Percentiles rank a stretch among this genome's conserved stretches.
Evolutionary conservation across 495 filamentous ascomycete genomes (phyloP).

Genomic region (Friedmanniomyces endolithicus): DNA sequence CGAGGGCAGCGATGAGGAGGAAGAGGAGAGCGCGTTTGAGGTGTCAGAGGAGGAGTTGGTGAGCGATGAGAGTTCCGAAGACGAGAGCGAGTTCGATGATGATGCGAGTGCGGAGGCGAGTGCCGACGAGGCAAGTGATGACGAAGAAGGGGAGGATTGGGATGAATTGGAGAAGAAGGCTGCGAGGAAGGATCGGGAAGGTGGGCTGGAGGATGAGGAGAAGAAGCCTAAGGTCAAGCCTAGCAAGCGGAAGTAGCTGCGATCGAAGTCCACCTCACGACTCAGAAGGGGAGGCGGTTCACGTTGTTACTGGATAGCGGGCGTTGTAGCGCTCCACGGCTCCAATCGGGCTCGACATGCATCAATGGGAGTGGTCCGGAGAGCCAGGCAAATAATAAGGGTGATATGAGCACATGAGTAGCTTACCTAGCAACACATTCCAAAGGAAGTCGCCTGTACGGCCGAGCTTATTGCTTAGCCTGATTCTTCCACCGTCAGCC

Average conservation of each 20-base stretch:
- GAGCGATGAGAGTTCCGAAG: constrained; percentile 59
- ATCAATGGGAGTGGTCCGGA: no score
- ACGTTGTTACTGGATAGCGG: no score
- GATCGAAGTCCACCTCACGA: not conserved
- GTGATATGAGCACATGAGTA: no score
- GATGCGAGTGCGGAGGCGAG: constrained; percentile 69
- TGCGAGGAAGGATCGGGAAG: constrained; percentile 72
- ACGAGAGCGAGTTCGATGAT: constrained; percentile 86
- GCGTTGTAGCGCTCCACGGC: no score
- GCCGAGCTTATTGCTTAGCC: no score
- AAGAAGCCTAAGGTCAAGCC: constrained; percentile 19
- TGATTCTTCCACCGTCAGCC: no score
- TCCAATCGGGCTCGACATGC: no score
- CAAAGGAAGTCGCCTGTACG: no score
- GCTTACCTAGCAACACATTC: no score
- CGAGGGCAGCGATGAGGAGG: constrained; percentile 64
- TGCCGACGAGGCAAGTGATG: constrained; percentile 46
- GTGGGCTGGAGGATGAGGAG: constrained; percentile 58
- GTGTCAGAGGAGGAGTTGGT: constrained; percentile 72
- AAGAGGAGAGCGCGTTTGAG: constrained; percentile 88
- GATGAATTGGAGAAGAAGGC: constrained; percentile 86
- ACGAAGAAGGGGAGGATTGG: constrained; percentile 59
- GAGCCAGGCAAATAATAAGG: no score
- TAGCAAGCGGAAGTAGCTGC: not conserved
- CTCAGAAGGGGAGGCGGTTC: no score